Evolutionary conservation across 164 flowering plant species (phyloP).

Genomic region (Sedum album): DNA sequence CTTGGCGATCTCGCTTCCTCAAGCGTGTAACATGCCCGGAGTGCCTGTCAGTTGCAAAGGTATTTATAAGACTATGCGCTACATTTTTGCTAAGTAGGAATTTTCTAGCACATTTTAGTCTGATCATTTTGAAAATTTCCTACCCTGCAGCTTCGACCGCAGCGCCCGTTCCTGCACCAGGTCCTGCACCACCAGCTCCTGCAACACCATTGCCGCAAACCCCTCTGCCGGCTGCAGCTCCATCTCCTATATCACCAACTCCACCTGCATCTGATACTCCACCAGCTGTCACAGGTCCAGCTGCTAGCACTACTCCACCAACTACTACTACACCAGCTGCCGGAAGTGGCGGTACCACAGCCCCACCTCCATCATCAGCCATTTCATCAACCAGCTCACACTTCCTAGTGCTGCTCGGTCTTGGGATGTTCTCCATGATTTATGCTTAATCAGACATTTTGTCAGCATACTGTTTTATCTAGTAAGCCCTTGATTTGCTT

Average conservation of each 20-base stretch:
- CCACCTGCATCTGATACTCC: not conserved
- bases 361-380: not conserved
- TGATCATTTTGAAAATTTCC: not conserved
- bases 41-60: constrained; percentile 1
- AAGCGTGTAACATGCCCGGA: not conserved
- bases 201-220: not conserved
- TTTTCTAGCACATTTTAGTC: not conserved
- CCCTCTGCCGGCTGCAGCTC: not conserved
- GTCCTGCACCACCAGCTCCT: not conserved
- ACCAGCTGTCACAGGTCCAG: not conserved
- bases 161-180: not conserved
- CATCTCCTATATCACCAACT: not conserved
- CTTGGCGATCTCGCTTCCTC: not conserved
- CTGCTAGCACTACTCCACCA: not conserved
- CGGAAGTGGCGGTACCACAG: not conserved
- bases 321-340: not conserved
- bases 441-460: not conserved
- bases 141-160: not conserved
- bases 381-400: not conserved
- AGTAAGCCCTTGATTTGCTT: not conserved
- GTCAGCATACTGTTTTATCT: not conserved
- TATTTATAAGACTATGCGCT: not conserved
- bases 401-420: not conserved
- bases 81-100: not conserved
- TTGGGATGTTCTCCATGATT: not conserved